Evolutionary conservation across 345 rosid species (phyloP).

Genomic region (Eutrema yunnanense): DNA sequence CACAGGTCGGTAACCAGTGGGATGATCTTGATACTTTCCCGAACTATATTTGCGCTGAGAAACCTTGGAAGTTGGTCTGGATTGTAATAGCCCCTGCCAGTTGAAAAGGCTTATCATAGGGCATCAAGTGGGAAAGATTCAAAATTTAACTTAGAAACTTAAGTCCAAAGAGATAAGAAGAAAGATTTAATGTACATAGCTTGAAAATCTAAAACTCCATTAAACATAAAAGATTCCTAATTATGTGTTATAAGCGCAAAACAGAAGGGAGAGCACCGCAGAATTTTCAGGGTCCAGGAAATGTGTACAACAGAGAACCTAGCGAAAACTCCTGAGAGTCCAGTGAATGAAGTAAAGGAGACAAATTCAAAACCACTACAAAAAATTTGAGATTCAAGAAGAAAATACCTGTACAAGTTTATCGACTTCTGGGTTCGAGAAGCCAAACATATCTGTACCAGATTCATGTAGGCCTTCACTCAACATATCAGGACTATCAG

Average conservation of each 20-base stretch:
- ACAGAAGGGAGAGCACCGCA: neutral
- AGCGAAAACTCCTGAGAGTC: neutral
- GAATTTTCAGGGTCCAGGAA: conserved; percentile 3
- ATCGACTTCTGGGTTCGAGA: conserved; percentile 74
- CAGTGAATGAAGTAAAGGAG: neutral
- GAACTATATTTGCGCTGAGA: conserved; percentile 43
- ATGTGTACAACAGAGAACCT: neutral
- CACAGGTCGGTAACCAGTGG: conserved; percentile 89
- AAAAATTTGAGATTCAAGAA: neutral
- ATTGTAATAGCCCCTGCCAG: conserved; percentile 65
- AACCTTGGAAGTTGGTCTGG: conserved; percentile 43
- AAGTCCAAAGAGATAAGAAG: neutral
- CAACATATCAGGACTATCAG: conserved; percentile 38
- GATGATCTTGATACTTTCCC: conserved; percentile 57
- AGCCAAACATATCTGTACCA: conserved; percentile 94
- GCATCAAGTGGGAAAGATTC: neutral
- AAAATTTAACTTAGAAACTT: neutral
- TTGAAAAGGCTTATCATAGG: conserved; percentile 19
- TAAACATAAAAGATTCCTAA: neutral
- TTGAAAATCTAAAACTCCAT: neutral
- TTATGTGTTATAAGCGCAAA: neutral
- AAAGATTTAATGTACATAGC: conserved; percentile 1
- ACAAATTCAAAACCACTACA: neutral
- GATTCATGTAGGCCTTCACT: conserved; percentile 34
- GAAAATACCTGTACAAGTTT: conserved; percentile 70